Base-by-base conservation (phyloP, 176 grass and related monocot species). In the Musa schizocarpa region DNA sequence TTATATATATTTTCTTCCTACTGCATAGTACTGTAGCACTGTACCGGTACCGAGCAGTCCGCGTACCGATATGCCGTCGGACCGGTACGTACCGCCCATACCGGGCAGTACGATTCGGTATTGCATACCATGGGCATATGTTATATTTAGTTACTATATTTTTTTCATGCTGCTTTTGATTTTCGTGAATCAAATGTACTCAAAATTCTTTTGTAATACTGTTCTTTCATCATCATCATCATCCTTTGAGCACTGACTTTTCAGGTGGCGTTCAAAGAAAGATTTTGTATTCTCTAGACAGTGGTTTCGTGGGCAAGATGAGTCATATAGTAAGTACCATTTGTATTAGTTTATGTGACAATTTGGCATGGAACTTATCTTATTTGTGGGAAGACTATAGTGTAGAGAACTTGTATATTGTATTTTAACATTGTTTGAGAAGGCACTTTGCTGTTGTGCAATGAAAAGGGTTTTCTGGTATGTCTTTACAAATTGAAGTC, bases 271-370 rank as follows among this genome's bases (percentile, higher is more conserved):
- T 83, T 51, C 80, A 71, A 91, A 97, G 72, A 93, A 79, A 74
- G 94, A 93, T 82, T 97, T 97, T 87, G 64, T 97, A 74, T 93
- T 97, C 61, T 97, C 94, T 8, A 85, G 94, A 73, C 86, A 89
- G 76, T 97, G 94, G 94, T 85, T 93, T 77, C 90, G 56, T 52
- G 86, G 88, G 72, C 94, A 93, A 87, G 94, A 97, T 76, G 90
- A 88, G 50, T 85, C 90, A 64, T 97, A 97, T 82, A 93, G 94
- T 97, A 87, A 93, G 85, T 74, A 80, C 77, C 48, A 56, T 56
- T 14, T 66, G n/a, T 17, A 43, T 50, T 56, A 56, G 24, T 57
- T 55, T 68, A 34, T 52, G 52, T 14, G 56, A 23, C 22, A 68
- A 54, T 19, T 64, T 72, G 21, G 11, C 17, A 9, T 61, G 19